Evolutionary conservation across 257 asterid genomes (phyloP), one percentile per base, ranked within the genome.

Genomic region (Fraxinus cuspidata): DNA sequence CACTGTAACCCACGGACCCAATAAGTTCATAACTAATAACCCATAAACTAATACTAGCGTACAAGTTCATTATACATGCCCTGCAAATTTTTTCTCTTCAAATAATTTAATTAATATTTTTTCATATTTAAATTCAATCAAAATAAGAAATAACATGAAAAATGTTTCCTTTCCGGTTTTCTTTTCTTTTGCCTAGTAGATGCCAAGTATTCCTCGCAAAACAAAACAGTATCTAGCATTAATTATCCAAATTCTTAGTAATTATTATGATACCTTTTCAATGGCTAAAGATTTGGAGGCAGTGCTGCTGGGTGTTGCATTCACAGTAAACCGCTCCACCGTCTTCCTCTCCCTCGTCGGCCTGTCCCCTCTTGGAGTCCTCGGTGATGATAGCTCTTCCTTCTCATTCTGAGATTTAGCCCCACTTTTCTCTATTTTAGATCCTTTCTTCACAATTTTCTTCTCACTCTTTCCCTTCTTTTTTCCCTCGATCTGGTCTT

Each of bases 341-440:
- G 85, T 86, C 77, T 90, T 94, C 93, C 97, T 92, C 82, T 94
- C 97, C 86, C 98, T 91, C 0, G 92, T 85, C 3, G 98, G 97
- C 86, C 98, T 86, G 40, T 86, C 90, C 25, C 82, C 86, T n/a
- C 87, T 87, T 0, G 86, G 87, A 8, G 89, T 84, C 73, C 72
- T 86, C 2, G 92, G 90, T 9, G 91, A 78, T 29, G 77, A 63
- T 60, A 86, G 49, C 44, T 85, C 87, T 37, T 6, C 80, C 12
- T 64, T 9, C 80, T 78, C 85, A 37, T 69, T 65, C 72, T 77
- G 64, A 18, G 64, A 23, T 23, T 25, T 60, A 23, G 32, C 68
- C 68, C 68, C 68, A 19, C 21, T 74, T 80, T 63, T 82, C 40
- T 21, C 79, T 72, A 77, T 83, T 47, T 35, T 82, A 3, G 87